Percentiles rank a stretch among this genome's conserved stretches.
These are phyloP conservation scores for Penicillium corylophilum DNA, from an alignment of 2,329 filamentous ascomycete genomes.

Conservation along the genomic window DNA sequence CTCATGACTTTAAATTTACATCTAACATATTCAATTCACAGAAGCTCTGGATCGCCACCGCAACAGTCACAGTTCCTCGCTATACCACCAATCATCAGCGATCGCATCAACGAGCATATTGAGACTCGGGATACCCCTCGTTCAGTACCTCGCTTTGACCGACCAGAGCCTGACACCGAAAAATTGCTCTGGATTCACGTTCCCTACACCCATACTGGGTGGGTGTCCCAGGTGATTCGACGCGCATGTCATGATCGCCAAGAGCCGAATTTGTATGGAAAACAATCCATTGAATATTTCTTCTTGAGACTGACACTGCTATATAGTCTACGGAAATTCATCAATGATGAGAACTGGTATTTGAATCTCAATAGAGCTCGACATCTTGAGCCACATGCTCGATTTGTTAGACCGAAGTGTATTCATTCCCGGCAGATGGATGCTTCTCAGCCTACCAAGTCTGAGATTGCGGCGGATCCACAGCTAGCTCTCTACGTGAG, in stretches of 20 bases:
- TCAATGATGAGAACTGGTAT: constrained; percentile 39
- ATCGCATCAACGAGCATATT: constrained; percentile 23
- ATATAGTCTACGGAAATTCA: constrained; percentile 41
- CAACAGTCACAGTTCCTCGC: constrained; percentile 24
- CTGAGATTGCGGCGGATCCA: constrained; percentile 18
- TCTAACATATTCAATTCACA: neutral
- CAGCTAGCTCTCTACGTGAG: constrained; percentile 33
- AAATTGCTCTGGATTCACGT: constrained; percentile 38
- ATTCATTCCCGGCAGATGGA: constrained; percentile 32
- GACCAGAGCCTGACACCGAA: constrained; percentile 33
- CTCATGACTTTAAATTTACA: neutral
- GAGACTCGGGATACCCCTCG: constrained; percentile 26
- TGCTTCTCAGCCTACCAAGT: constrained; percentile 12
- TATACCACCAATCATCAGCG: constrained; percentile 24
- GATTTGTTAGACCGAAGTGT: constrained; percentile 38
- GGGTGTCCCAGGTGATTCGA: constrained; percentile 20
- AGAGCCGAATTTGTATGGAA: constrained; percentile 20
- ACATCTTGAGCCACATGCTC: constrained; percentile 41
- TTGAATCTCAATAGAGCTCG: constrained; percentile 37
- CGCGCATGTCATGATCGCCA: constrained; percentile 26
- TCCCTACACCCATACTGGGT: constrained; percentile 32
- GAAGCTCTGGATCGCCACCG: constrained; percentile 16
- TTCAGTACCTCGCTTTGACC: constrained; percentile 30
- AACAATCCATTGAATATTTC: neutral
- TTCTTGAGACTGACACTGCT: neutral